These are phyloP conservation scores for Fennellomyces sp. DNA, from an alignment of 371 early-diverging fungal genomes.

Conservation along the genomic window DNA sequence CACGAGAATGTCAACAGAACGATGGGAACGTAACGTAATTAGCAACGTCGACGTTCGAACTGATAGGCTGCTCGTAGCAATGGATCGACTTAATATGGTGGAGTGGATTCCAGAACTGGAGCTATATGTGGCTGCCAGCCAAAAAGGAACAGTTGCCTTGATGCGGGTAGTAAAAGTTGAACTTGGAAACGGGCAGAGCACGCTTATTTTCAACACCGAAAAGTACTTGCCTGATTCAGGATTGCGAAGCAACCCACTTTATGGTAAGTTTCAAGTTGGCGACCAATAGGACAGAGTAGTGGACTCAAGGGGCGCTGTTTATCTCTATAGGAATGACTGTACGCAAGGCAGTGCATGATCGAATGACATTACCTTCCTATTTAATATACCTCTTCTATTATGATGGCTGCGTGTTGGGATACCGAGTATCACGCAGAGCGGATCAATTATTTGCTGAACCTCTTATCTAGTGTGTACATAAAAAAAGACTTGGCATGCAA, in stretches of 20 bases:
- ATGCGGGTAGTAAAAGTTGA: constrained; percentile 40
- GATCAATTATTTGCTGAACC: constrained; percentile 4
- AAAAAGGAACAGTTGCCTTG: constrained; percentile 49
- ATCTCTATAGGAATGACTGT: constrained; percentile 30
- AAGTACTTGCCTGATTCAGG: constrained; percentile 34
- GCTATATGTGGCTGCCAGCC: constrained; percentile 38
- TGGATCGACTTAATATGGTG: constrained; percentile 45
- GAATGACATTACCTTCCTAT: constrained; percentile 22
- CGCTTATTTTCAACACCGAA: constrained; percentile 43
- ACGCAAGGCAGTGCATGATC: constrained; percentile 22
- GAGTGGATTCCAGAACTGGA: constrained; percentile 54
- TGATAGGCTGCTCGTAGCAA: constrained; percentile 24
- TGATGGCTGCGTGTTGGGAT: constrained; percentile 34
- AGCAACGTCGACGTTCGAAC: constrained; percentile 41
- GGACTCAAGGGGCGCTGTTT: too few relatives aligned
- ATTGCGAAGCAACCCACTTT: constrained; percentile 35
- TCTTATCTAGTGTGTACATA: neutral
- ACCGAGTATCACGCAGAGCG: constrained; percentile 32
- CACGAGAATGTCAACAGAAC: constrained; percentile 25
- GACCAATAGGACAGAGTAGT: too few relatives aligned
- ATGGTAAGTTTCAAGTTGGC: constrained; percentile 29
- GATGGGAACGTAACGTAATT: constrained; percentile 29
- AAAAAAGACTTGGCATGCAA: neutral
- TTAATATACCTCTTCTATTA: constrained; percentile 41
- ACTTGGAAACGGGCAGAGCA: constrained; percentile 28